A percentile compares a stretch with the other conserved stretches of the same genome.
phyloP scores from a whole-genome alignment of 202 grass and related monocot species.

The Bolboschoenoplectus hybrid region DNA sequence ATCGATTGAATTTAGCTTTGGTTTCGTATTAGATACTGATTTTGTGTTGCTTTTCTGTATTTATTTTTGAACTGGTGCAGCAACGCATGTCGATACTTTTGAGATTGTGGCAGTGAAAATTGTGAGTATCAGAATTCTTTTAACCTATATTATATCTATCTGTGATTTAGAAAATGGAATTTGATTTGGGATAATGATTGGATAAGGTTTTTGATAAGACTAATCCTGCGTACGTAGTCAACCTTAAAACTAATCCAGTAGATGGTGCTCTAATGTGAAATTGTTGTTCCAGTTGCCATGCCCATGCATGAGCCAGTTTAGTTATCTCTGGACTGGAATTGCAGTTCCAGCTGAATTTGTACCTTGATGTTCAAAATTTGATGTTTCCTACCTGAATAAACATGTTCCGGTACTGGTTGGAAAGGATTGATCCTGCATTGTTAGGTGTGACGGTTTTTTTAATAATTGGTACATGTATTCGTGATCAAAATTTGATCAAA shows the following conservation, averaged over 20 bases:
- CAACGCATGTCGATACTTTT: slow-evolving; percentile 78
- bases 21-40: neutral
- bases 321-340: neutral
- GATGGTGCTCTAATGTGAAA: neutral
- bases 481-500: neutral
- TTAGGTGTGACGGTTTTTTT: neutral
- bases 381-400: slow-evolving; percentile 15
- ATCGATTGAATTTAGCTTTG: neutral
- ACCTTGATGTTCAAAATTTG: neutral
- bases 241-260: neutral
- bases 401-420: neutral
- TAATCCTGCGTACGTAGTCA: slow-evolving; percentile 18
- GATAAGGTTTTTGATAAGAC: slow-evolving; percentile 26
- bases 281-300: slow-evolving; percentile 15
- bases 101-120: slow-evolving; percentile 97
- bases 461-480: neutral
- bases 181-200: slow-evolving; percentile 22
- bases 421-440: slow-evolving; percentile 24
- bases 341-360: neutral
- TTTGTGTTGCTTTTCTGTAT: neutral
- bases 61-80: slow-evolving; percentile 46
- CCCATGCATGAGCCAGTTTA: slow-evolving; percentile 14
- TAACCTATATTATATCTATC: slow-evolving; percentile 11
- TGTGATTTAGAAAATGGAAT: neutral
- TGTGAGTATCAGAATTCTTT: slow-evolving; percentile 46